Evolutionary conservation across 176 grass and related monocot species (phyloP).

Genomic region (Cenchrus fungigraminus): DNA sequence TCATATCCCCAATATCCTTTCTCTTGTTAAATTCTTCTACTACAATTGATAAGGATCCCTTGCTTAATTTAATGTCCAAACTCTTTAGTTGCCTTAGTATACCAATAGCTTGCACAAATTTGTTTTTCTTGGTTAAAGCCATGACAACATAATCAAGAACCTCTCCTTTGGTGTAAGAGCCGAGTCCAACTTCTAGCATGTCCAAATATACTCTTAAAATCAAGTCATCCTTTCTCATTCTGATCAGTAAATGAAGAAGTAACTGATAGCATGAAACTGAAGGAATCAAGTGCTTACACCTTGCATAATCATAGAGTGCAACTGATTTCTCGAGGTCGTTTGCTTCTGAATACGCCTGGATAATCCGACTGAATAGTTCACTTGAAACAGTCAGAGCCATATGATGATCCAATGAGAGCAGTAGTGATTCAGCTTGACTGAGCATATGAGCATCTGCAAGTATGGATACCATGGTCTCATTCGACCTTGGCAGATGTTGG

Average conservation of each 20-base stretch:
- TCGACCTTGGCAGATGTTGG: slow-evolving; percentile 73
- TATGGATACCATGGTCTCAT: slow-evolving; percentile 71
- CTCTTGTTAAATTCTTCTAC: slow-evolving; percentile 73
- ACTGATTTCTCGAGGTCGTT: slow-evolving; percentile 58
- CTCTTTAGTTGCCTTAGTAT: slow-evolving; percentile 66
- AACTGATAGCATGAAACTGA: slow-evolving; percentile 62
- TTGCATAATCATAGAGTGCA: slow-evolving; percentile 64
- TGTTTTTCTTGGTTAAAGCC: slow-evolving; percentile 50
- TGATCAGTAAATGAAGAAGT: slow-evolving; percentile 68
- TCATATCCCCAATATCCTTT: slow-evolving; percentile 82
- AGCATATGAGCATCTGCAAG: slow-evolving; percentile 73
- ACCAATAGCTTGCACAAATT: slow-evolving; percentile 54
- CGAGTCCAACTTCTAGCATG: slow-evolving; percentile 81
- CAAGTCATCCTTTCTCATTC: slow-evolving; percentile 53
- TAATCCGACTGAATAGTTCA: slow-evolving; percentile 58
- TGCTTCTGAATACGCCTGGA: slow-evolving; percentile 55
- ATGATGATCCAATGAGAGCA: slow-evolving; percentile 48
- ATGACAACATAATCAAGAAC: slow-evolving; percentile 65
- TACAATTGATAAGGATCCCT: slow-evolving; percentile 54
- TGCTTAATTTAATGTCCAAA: slow-evolving; percentile 53
- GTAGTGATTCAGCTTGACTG: slow-evolving; percentile 71
- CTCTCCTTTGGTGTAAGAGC: slow-evolving; percentile 53
- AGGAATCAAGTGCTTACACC: slow-evolving; percentile 52
- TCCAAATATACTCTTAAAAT: slow-evolving; percentile 77
- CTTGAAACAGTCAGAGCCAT: slow-evolving; percentile 34